Evolutionary conservation across 2,329 filamentous ascomycete species (phyloP).

Genomic region (Aspergillus sp.): DNA sequence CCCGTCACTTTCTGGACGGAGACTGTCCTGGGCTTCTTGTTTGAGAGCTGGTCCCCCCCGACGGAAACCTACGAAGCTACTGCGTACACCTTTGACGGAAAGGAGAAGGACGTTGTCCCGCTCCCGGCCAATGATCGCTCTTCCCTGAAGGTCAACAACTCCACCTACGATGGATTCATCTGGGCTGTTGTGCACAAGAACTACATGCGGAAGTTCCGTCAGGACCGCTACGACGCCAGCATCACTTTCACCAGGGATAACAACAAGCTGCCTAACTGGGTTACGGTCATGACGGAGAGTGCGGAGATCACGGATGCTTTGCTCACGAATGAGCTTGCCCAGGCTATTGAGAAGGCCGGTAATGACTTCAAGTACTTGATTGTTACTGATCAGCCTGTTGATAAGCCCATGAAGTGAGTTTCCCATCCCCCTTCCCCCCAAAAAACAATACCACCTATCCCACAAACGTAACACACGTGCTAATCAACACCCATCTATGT

Average conservation of each 20-base stretch:
- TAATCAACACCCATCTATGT: background rate
- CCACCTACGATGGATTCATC: conserved; percentile 83
- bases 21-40: conserved; percentile 69
- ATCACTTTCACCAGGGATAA: conserved; percentile 93
- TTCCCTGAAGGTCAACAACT: conserved; percentile 53
- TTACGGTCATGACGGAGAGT: conserved; percentile 94
- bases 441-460: too few relatives aligned
- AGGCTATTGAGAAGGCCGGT: conserved; percentile 75
- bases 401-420: conserved; percentile 79
- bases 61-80: conserved; percentile 74
- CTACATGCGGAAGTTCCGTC: conserved; percentile 82
- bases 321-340: conserved; percentile 82
- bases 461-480: background rate
- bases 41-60: conserved; percentile 72
- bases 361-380: conserved; percentile 84
- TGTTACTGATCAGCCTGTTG: conserved; percentile 82
- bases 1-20: conserved; percentile 70
- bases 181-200: conserved; percentile 96
- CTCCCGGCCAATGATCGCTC: conserved; percentile 64
- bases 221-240: conserved; percentile 92
- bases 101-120: conserved; percentile 77
- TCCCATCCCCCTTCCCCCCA: background rate
- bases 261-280: conserved; percentile 83
- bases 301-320: conserved; percentile 88
- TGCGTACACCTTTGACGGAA: conserved; percentile 88